These are phyloP conservation scores for Phyllostachys edulis DNA, from an alignment of 176 grass and related monocot genomes.

Conservation along the genomic window DNA sequence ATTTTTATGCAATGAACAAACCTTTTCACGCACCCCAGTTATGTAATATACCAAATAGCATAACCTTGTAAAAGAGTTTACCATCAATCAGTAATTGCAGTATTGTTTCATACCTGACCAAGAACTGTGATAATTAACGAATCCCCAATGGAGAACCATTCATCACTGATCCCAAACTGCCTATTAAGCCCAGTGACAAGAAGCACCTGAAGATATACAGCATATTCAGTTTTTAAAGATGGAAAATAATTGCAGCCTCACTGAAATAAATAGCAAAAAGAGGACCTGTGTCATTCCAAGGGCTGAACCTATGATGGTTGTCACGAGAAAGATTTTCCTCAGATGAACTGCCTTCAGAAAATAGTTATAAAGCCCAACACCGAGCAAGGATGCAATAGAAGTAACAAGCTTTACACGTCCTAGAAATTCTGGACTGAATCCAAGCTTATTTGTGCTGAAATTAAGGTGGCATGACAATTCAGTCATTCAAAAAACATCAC, in stretches of 20 bases:
- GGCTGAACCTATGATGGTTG: slow-evolving; percentile 85
- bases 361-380: slow-evolving; percentile 90
- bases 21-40: neutral
- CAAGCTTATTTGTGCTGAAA: slow-evolving; percentile 97
- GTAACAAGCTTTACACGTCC: slow-evolving; percentile 97
- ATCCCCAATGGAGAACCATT: slow-evolving; percentile 98
- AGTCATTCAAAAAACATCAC: slow-evolving; percentile 7
- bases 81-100: neutral
- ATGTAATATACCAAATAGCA: slow-evolving; percentile 10
- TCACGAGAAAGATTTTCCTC: slow-evolving; percentile 91
- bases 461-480: slow-evolving; percentile 16
- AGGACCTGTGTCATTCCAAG: slow-evolving; percentile 97
- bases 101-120: slow-evolving; percentile 58
- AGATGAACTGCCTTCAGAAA: slow-evolving; percentile 90
- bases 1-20: neutral
- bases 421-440: slow-evolving; percentile 95
- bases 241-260: slow-evolving; percentile 18
- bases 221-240: slow-evolving; percentile 19
- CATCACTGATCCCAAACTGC: slow-evolving; percentile 84
- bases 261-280: slow-evolving; percentile 36
- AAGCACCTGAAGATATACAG: slow-evolving; percentile 59
- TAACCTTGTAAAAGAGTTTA: slow-evolving; percentile 6
- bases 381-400: slow-evolving; percentile 82
- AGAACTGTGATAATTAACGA: slow-evolving; percentile 98
- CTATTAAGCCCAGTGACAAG: slow-evolving; percentile 88